phyloP scores from a whole-genome alignment of 1,139 yeast genomes.

The Yamadazyma triangularis region DNA sequence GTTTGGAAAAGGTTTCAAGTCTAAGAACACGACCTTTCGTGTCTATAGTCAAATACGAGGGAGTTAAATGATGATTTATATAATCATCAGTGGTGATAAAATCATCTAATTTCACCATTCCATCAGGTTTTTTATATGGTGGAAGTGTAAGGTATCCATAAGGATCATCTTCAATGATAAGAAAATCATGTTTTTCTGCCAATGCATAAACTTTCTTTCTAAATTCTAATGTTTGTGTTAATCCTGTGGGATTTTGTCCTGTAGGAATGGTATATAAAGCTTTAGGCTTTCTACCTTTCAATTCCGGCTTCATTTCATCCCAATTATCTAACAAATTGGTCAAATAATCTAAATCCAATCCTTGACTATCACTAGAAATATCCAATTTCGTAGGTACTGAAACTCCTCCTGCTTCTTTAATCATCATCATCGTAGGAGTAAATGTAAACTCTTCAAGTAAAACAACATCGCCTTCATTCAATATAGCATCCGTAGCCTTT shows the following conservation, averaged over 20 bases:
- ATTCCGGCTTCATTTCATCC: slow-evolving; percentile 27
- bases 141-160: slow-evolving; percentile 40
- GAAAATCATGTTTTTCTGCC: slow-evolving; percentile 37
- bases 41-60: slow-evolving; percentile 41
- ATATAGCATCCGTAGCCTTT: slow-evolving; percentile 52
- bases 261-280: slow-evolving; percentile 41
- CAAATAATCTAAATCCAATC: slow-evolving; percentile 42
- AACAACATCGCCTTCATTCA: slow-evolving; percentile 53
- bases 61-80: slow-evolving; percentile 29
- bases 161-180: slow-evolving; percentile 43
- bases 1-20: slow-evolving; percentile 39
- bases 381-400: slow-evolving; percentile 49
- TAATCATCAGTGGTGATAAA: slow-evolving; percentile 31
- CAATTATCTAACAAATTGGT: slow-evolving; percentile 34
- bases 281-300: slow-evolving; percentile 25
- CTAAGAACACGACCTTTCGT: slow-evolving; percentile 36
- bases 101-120: slow-evolving; percentile 16
- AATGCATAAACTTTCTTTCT: slow-evolving; percentile 34
- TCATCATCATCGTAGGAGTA: slow-evolving; percentile 47
- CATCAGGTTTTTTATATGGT: slow-evolving; percentile 26
- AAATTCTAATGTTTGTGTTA: slow-evolving; percentile 33
- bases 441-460: slow-evolving; percentile 64
- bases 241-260: slow-evolving; percentile 43
- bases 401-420: slow-evolving; percentile 42
- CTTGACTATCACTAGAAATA: slow-evolving; percentile 30